These are phyloP conservation scores for Vitis cinerea DNA, from an alignment of 164 flowering plant species.

Conservation along the genomic window DNA sequence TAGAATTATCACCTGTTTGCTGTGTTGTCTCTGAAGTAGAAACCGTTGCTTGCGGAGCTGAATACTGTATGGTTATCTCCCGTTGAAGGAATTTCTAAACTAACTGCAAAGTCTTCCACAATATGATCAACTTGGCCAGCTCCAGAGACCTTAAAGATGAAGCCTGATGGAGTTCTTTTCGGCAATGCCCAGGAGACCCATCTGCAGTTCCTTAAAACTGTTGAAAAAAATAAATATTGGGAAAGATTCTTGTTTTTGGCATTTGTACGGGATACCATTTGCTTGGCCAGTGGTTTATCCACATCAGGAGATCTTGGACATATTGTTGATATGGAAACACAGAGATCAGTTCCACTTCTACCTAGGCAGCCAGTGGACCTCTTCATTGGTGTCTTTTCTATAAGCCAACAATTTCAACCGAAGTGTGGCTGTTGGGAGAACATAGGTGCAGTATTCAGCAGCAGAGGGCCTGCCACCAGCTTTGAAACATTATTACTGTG, in stretches of 20 bases:
- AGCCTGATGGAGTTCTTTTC: constrained; percentile 84
- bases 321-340: no score
- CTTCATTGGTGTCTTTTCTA: no score
- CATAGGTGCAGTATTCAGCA: constrained; percentile 14
- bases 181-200: constrained; percentile 94
- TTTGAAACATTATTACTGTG: constrained; percentile 74
- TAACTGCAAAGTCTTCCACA: constrained; percentile 3
- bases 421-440: no score
- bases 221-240: constrained; percentile 62
- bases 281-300: constrained; percentile 46
- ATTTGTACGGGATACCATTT: constrained; percentile 95
- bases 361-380: no score
- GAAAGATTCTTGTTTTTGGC: constrained; percentile 81
- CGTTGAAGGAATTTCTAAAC: constrained; percentile 81
- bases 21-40: constrained; percentile 72
- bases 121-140: constrained; percentile 65
- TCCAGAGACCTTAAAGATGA: constrained; percentile 67
- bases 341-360: no score
- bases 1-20: constrained; percentile 78
- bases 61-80: constrained; percentile 93
- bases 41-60: constrained; percentile 83
- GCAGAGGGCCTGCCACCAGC: constrained; percentile 75
- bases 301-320: no score
- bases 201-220: constrained; percentile 88
- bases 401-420: no score